phyloP scores from a whole-genome alignment of 2,329 filamentous ascomycete species.

The Cercospora beticola region DNA sequence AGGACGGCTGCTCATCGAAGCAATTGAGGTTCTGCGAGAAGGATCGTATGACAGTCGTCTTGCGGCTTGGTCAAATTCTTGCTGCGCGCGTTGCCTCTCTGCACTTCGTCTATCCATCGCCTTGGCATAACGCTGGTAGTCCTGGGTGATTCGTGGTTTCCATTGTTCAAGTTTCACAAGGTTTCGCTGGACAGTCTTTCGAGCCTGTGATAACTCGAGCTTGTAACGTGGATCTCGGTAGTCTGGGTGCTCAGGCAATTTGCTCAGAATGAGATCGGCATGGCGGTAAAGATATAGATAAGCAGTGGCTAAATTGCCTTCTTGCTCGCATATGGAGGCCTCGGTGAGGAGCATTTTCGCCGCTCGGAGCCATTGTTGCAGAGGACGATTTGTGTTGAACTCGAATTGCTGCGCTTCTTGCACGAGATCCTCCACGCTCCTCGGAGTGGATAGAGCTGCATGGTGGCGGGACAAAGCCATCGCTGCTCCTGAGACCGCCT shows the following conservation, averaged over 20 bases:
- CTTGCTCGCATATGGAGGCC: conserved; percentile 80
- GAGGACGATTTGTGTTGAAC: conserved; percentile 72
- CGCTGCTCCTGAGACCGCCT: neutral
- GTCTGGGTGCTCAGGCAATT: conserved; percentile 74
- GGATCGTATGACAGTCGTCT: conserved; percentile 15
- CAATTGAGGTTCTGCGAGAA: conserved; percentile 23
- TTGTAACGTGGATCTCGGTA: conserved; percentile 63
- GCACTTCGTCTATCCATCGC: conserved; percentile 45
- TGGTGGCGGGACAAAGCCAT: conserved; percentile 37
- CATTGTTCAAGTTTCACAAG: conserved; percentile 72
- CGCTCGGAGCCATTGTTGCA: conserved; percentile 49
- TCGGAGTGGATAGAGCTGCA: conserved; percentile 27
- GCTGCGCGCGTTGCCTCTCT: conserved; percentile 29
- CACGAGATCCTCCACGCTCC: conserved; percentile 72
- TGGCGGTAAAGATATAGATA: conserved; percentile 91
- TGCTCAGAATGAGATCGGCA: conserved; percentile 76
- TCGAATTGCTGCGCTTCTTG: conserved; percentile 74
- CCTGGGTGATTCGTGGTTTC: conserved; percentile 72
- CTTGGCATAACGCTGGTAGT: conserved; percentile 67
- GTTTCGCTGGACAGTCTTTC: conserved; percentile 62
- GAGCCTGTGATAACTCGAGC: conserved; percentile 55
- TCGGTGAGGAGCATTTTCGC: conserved; percentile 45
- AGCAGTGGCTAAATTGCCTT: conserved; percentile 82
- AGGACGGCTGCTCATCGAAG: conserved; percentile 13
- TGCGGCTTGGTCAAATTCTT: conserved; percentile 22